Evolutionary conservation across 1,284 basidiomycete species (phyloP).

Genomic region (Pseudozyma hubeiensis): DNA sequence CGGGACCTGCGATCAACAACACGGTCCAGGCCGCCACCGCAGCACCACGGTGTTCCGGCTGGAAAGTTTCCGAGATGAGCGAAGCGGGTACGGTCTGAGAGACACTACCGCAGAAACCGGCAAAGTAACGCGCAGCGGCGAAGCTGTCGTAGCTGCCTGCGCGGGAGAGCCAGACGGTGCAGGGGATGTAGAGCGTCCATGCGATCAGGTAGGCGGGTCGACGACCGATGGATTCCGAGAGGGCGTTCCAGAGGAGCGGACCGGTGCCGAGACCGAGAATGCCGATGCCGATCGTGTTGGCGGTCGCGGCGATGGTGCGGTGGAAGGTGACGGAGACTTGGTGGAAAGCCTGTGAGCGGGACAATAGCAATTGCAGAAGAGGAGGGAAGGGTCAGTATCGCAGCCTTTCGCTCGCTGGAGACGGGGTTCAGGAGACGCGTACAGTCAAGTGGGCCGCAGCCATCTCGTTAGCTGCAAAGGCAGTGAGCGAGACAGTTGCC

Average conservation of each 20-base stretch:
- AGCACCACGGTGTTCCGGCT: slow-evolving; percentile 65
- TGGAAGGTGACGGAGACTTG: slow-evolving; percentile 56
- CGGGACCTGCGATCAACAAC: slow-evolving; percentile 59
- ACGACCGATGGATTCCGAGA: slow-evolving; percentile 61
- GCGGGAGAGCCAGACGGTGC: slow-evolving; percentile 66
- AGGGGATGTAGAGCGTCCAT: slow-evolving; percentile 67
- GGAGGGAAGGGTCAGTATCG: not conserved
- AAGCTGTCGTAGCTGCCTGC: slow-evolving; percentile 52
- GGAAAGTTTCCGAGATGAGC: slow-evolving; percentile 49
- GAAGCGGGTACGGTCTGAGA: slow-evolving; percentile 51
- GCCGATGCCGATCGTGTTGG: slow-evolving; percentile 68
- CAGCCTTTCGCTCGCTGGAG: not conserved
- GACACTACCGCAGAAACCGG: slow-evolving; percentile 38
- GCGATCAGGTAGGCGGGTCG: slow-evolving; percentile 68
- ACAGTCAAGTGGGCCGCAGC: slow-evolving; percentile 57
- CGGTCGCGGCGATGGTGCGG: slow-evolving; percentile 56
- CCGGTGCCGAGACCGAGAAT: slow-evolving; percentile 69
- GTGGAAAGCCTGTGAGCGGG: slow-evolving; percentile 33
- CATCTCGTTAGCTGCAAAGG: slow-evolving; percentile 65
- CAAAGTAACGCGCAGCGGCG: slow-evolving; percentile 50
- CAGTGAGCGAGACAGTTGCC: slow-evolving; percentile 53
- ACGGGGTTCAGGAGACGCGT: not conserved
- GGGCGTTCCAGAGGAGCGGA: slow-evolving; percentile 62
- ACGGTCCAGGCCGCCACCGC: slow-evolving; percentile 66
- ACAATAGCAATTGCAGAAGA: not conserved